A percentile compares a stretch with the other conserved stretches of the same genome.
These are phyloP conservation scores for Ogataea parapolymorpha DNA, from an alignment of 805 yeast genomes.

Conservation along the genomic window DNA sequence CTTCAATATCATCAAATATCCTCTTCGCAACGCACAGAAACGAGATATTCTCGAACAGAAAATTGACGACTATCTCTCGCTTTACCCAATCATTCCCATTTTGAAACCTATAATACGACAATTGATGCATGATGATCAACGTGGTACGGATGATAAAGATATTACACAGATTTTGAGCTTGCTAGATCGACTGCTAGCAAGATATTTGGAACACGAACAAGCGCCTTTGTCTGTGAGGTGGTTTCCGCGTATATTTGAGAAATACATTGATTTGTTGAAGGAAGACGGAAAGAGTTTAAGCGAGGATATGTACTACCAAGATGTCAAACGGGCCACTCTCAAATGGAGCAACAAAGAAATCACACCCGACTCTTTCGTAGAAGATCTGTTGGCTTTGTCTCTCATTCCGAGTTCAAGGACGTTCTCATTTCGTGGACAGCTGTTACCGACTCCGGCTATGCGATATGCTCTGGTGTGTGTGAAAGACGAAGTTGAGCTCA, in stretches of 20 bases:
- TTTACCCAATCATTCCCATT: constrained; percentile 28
- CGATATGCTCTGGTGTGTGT: constrained; percentile 25
- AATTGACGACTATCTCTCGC: constrained; percentile 23
- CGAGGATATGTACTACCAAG: constrained; percentile 22
- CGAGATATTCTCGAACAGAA: constrained; percentile 1
- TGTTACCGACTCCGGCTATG: constrained; percentile 26
- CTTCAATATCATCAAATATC: constrained; percentile 19
- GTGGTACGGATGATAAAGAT: background rate
- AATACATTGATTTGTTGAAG: constrained; percentile 20
- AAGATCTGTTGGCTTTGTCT: constrained; percentile 23
- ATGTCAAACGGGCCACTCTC: constrained; percentile 19
- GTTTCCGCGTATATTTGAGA: constrained; percentile 26
- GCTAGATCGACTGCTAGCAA: constrained; percentile 8
- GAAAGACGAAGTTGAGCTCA: constrained; percentile 18
- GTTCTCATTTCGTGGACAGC: constrained; percentile 12
- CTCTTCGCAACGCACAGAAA: constrained; percentile 6
- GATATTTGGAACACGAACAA: constrained; percentile 1
- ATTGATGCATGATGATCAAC: constrained; percentile 5
- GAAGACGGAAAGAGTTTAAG: constrained; percentile 15
- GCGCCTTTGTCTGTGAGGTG: constrained; percentile 19
- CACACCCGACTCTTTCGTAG: constrained; percentile 15
- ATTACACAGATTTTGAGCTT: constrained; percentile 4
- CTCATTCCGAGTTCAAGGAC: constrained; percentile 27
- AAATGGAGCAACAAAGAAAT: constrained; percentile 17
- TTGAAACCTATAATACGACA: constrained; percentile 20